Evolutionary conservation across 2,329 filamentous ascomycete genomes (phyloP), one percentile per base, ranked within the genome.

Genomic region (Colletotrichum sp.): DNA sequence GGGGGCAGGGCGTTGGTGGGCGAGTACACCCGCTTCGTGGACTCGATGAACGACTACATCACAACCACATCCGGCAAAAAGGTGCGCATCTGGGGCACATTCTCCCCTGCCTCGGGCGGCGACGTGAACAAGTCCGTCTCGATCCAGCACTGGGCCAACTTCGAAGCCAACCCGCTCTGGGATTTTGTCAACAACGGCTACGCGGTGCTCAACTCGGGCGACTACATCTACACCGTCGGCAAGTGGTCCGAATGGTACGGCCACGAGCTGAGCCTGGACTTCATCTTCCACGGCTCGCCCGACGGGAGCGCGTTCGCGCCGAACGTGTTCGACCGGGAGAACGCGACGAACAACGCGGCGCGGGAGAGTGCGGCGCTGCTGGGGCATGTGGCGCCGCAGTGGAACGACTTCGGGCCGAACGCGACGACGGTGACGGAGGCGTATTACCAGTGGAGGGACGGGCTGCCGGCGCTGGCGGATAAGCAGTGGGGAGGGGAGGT

Each of bases 61-160:
- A 71, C 68, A 13, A 57, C n/a, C 12, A 70, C 68, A 4, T 71
- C 57, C 15, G 84, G 82, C 0, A 91, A 90, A 78, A 80, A 76
- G 2, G 85, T 88, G 8, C 85, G 89, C 2, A 90, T 91, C 67
- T 92, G 90, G 90, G 90, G 90, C 15, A 89, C 88, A 0, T 79
- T 82, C 24, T 74, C 78, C 6, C 77, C 80, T 0, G 21, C 75
- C 4, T 68, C 69, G 0, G 74, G 71, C 6, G 75, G 72, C 6
- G 71, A 78, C 24, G 66, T 79, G 7, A 43, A 71, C 36, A 63
- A 65, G 26, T 72, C 80, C 18, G 78, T 82, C 3, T 79, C 79
- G 7, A 78, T 81, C n/a, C 80, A 81, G 76, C 90, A 92, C 78
- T 82, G 80, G 80, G 75, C 78, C 15, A 78, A 75, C 16, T 76